These are phyloP conservation scores for Sclerotinia nivalis DNA, from an alignment of 2,329 filamentous ascomycete genomes.

Conservation along the genomic window DNA sequence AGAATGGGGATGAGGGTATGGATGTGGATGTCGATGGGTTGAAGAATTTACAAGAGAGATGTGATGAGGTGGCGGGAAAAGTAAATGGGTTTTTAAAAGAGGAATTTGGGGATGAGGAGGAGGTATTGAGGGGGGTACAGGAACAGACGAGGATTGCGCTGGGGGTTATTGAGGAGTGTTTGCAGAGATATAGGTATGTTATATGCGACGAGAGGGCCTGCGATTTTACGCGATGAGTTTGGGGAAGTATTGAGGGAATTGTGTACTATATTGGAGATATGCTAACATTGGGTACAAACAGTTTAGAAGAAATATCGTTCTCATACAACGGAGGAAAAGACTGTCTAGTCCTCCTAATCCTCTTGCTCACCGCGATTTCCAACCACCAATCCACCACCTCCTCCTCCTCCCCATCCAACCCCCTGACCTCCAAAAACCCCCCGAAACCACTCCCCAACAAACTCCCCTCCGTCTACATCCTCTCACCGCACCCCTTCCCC, in stretches of 20 bases:
- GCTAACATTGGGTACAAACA: conserved; percentile 42
- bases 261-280: conserved; percentile 15
- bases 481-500: conserved; percentile 78
- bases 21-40: not conserved
- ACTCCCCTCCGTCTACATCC: conserved; percentile 85
- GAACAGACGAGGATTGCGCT: conserved; percentile 72
- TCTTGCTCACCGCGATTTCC: conserved; percentile 62
- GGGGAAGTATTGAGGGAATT: not conserved
- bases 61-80: conserved; percentile 32
- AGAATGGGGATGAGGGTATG: not conserved
- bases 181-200: conserved; percentile 69
- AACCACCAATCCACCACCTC: conserved; percentile 43
- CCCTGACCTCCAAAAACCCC: conserved; percentile 58
- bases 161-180: conserved; percentile 70
- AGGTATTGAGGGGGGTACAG: conserved; percentile 54
- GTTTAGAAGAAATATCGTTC: conserved; percentile 76
- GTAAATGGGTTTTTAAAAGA: conserved; percentile 39
- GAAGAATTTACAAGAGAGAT: conserved; percentile 26
- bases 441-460: conserved; percentile 42
- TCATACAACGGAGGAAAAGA: conserved; percentile 99
- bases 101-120: conserved; percentile 30
- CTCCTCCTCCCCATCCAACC: conserved; percentile 78
- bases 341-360: conserved; percentile 87
- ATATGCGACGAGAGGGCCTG: not conserved
- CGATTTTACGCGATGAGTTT: not conserved